These are phyloP conservation scores for Plasmodium fragile DNA, from an alignment of 169 alveolate species.

Conservation along the genomic window DNA sequence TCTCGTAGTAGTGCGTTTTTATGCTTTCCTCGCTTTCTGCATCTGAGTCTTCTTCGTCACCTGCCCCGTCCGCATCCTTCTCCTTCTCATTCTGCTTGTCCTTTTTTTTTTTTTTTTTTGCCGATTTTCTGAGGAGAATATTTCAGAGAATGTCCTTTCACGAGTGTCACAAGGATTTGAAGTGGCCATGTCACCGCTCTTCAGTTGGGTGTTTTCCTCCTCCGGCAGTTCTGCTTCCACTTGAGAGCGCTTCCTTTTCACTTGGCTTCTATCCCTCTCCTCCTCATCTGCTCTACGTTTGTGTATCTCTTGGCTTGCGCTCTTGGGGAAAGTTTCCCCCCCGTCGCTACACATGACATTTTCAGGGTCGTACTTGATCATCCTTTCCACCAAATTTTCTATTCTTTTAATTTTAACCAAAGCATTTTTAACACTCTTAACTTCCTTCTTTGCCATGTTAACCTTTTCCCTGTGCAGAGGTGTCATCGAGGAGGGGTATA, in stretches of 20 bases:
- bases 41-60: neutral
- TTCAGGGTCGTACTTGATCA: conserved; percentile 44
- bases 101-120: conserved; percentile 20
- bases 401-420: conserved; percentile 41
- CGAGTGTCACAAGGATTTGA: neutral
- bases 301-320: neutral
- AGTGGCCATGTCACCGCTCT: neutral
- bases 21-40: conserved; percentile 45
- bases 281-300: neutral
- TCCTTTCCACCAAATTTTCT: conserved; percentile 46
- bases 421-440: conserved; percentile 25
- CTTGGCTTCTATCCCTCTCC: neutral
- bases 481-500: neutral
- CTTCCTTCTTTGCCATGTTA: conserved; percentile 56
- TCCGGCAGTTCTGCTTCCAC: neutral
- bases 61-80: neutral
- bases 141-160: conserved; percentile 47
- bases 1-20: conserved; percentile 48
- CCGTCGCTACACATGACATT: neutral
- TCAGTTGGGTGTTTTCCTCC: neutral
- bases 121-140: conserved; percentile 28
- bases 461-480: conserved; percentile 21
- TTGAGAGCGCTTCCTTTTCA: conserved; percentile 23
- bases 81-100: neutral
- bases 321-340: neutral